phyloP scores from a whole-genome alignment of 169 alveolate species.

The Amoebophrya sp. region DNA sequence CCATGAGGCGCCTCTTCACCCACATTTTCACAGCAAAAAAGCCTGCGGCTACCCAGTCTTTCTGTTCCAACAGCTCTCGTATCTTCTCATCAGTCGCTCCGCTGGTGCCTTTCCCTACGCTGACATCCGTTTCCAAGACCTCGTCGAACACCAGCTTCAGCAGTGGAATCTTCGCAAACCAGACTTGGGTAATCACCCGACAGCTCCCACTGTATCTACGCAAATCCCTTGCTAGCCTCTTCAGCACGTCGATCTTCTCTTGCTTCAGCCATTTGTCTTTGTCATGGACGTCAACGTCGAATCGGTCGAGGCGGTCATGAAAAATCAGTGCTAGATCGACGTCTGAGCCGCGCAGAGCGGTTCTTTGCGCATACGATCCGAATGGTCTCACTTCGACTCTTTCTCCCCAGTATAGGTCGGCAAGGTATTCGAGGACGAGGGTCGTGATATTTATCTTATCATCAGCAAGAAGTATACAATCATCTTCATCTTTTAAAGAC shows the following conservation, averaged over 20 bases:
- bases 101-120: not conserved
- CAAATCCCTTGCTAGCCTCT: not conserved
- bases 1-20: not conserved
- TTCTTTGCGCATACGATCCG: not conserved
- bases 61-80: not conserved
- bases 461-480: too few species aligned
- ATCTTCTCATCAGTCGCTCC: too few species aligned
- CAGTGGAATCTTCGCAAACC: constrained; percentile 9
- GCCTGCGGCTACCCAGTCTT: not conserved
- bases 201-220: not conserved
- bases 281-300: not conserved
- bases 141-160: not conserved
- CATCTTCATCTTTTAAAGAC: too few species aligned
- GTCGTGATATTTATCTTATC: too few species aligned
- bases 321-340: not conserved
- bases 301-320: not conserved
- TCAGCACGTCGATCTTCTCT: not conserved
- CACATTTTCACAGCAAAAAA: not conserved
- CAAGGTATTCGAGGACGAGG: too few species aligned
- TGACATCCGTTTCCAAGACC: not conserved
- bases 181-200: not conserved
- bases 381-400: not conserved
- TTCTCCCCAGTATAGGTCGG: too few species aligned
- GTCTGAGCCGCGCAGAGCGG: not conserved
- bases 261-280: not conserved